Conservation (phyloP, 352 stramenopile genomes). For the Phytophthora rubi region DNA sequence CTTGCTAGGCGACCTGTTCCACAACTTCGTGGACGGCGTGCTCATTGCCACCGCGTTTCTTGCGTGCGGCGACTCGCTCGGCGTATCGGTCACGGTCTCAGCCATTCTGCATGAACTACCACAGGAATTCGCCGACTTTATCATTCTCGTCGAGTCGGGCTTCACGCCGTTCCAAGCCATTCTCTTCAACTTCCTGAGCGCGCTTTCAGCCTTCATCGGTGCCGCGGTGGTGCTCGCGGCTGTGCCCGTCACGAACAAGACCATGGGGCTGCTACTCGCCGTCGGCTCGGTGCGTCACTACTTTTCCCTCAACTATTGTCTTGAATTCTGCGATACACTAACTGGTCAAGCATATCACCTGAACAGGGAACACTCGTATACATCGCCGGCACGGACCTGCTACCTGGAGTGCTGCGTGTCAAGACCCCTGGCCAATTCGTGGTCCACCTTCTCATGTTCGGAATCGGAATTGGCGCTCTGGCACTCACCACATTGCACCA, state of each 20-base stretch:
- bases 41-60: conserved; percentile 69
- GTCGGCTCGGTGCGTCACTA: conserved; percentile 68
- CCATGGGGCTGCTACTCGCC: conserved; percentile 76
- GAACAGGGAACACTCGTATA: conserved; percentile 64
- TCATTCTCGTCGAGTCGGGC: conserved; percentile 79
- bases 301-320: neutral
- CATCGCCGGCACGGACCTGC: conserved; percentile 72
- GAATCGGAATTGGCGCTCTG: conserved; percentile 71
- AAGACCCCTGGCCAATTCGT: conserved; percentile 53
- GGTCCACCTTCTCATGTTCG: conserved; percentile 53
- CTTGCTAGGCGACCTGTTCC: conserved; percentile 84
- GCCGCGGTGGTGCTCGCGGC: conserved; percentile 64
- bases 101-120: conserved; percentile 88
- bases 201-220: conserved; percentile 80
- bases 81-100: conserved; percentile 62
- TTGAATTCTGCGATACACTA: conserved; percentile 3
- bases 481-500: conserved; percentile 89
- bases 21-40: conserved; percentile 91
- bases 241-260: conserved; percentile 59
- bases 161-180: conserved; percentile 69
- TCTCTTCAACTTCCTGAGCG: conserved; percentile 84
- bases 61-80: conserved; percentile 50
- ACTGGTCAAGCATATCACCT: conserved; percentile 9
- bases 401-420: conserved; percentile 56
- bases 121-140: conserved; percentile 89